Percentiles rank a stretch among this genome's conserved stretches.
These are phyloP conservation scores for Talaromyces islandicus DNA, from an alignment of 2,329 filamentous ascomycete species.

Conservation along the genomic window DNA sequence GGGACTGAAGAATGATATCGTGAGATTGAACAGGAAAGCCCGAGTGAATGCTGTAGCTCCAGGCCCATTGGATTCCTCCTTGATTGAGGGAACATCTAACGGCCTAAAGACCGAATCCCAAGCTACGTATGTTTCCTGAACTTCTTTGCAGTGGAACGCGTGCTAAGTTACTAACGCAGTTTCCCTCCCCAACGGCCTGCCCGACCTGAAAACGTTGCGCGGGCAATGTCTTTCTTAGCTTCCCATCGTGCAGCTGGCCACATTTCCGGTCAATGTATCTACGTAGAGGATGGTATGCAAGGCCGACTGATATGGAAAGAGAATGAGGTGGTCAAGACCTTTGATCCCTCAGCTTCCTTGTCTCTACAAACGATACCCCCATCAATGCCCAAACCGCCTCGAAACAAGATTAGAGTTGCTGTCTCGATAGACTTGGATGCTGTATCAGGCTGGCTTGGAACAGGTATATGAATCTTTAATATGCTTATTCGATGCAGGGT, in stretches of 20 bases:
- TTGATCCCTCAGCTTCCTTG: not conserved
- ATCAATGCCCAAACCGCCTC: conserved; percentile 7
- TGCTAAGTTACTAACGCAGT: conserved; percentile 27
- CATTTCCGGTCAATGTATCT: conserved; percentile 49
- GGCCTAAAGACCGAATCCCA: not conserved
- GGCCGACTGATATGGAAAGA: conserved; percentile 45
- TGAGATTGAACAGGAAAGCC: conserved; percentile 44
- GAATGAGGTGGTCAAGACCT: conserved; percentile 27
- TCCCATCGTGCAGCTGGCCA: conserved; percentile 48
- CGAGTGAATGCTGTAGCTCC: conserved; percentile 50
- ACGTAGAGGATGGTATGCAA: conserved; percentile 48
- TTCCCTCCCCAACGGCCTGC: conserved; percentile 44
- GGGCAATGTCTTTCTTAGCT: conserved; percentile 45
- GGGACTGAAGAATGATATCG: conserved; percentile 51
- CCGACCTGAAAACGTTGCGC: conserved; percentile 45
- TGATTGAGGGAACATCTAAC: conserved; percentile 37
- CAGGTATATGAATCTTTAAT: conserved; percentile 28
- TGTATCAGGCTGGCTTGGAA: conserved; percentile 56
- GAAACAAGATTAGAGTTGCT: conserved; percentile 20
- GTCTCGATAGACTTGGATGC: conserved; percentile 52
- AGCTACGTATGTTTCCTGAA: not conserved
- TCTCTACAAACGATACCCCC: conserved; percentile 11
- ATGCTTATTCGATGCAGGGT: not conserved
- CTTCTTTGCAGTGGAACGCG: not conserved
- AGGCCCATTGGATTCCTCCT: conserved; percentile 40